Evolutionary conservation across 495 filamentous ascomycete species (phyloP).

Genomic region (Hyaloscypha hepaticicola): DNA sequence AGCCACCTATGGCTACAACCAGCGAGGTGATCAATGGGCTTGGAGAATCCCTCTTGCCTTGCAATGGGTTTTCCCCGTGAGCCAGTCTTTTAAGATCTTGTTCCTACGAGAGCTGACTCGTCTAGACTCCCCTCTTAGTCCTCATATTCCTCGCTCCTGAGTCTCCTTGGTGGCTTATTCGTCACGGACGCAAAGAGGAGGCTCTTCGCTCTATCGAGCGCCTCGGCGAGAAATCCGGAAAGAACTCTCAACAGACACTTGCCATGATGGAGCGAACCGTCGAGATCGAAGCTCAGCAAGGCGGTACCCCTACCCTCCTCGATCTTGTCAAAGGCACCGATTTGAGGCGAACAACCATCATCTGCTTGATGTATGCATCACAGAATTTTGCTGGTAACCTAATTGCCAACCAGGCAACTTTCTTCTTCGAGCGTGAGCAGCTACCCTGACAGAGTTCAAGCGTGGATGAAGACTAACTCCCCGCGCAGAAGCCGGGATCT

Average conservation of each 20-base stretch:
- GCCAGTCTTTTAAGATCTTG: neutral
- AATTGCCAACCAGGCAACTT: slow-evolving; percentile 57
- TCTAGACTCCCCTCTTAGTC: slow-evolving; percentile 41
- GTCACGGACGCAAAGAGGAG: slow-evolving; percentile 52
- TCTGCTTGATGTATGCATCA: slow-evolving; percentile 46
- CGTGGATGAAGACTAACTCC: neutral
- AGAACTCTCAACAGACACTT: slow-evolving; percentile 36
- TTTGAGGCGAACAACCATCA: slow-evolving; percentile 54
- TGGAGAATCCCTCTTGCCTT: slow-evolving; percentile 51
- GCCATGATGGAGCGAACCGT: slow-evolving; percentile 63
- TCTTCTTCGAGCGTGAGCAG: slow-evolving; percentile 56
- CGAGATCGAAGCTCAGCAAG: slow-evolving; percentile 52
- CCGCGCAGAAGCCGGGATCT: slow-evolving; percentile 48
- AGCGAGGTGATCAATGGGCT: slow-evolving; percentile 4
- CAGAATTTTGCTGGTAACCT: slow-evolving; percentile 52
- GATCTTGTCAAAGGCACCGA: slow-evolving; percentile 56
- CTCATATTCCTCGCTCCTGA: slow-evolving; percentile 45
- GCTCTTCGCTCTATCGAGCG: slow-evolving; percentile 51
- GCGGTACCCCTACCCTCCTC: slow-evolving; percentile 48
- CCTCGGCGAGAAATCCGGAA: slow-evolving; percentile 41
- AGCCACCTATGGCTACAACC: slow-evolving; percentile 40
- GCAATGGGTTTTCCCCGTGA: slow-evolving; percentile 55
- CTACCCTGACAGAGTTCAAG: slow-evolving; percentile 1
- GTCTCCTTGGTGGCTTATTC: slow-evolving; percentile 54
- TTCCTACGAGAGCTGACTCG: neutral